Base-by-base conservation (phyloP, 2,329 filamentous ascomycete species). In the Chaetomiaceae sp. region DNA sequence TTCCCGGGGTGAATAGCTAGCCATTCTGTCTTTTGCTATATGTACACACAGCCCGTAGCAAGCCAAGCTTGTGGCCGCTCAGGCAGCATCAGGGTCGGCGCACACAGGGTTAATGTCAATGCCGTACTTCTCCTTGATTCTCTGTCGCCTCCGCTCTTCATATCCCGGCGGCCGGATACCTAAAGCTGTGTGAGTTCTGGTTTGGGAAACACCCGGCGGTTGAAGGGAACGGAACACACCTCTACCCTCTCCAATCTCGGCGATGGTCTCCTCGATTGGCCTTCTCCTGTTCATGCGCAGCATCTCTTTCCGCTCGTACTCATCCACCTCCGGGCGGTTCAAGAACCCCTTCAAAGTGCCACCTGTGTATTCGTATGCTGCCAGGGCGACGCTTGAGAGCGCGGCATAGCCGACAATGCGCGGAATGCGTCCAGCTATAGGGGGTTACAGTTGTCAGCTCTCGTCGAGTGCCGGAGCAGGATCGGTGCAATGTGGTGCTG, bases 111-210 rank as follows among this genome's bases (percentile, higher is more conserved):
- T 81, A 66, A 96, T 84, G 61, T 95, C 90, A 65, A 95, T 82
- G 54, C 90, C 90, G 66, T 96, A 96, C 71, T 85, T 89, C 72
- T 90, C 85, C 80, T 89, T 85, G 70, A 96, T 79, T 63, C 89
- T 81, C 74, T 90, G 78, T 61, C 83, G 82, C 70, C 91, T 84
- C 70, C 91, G 80, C 76, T 95, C 89, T 63, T 89, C 86, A 67
- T 94, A 96, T 47, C 89, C 89, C 14, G 87, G 85, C 36, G 81
- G 87, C 62, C 85, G 79, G 64, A 96, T 89, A 51, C 87, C 90
- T 96, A 62, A 11, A 7, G n/a, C 5, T 2, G 9, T 1, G 49
- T 55, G 20, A 58, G 53, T 50, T 46, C 16, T 34, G 10, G 18
- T n/a, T 11, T 14, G 18, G 18, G 13, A 34, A 16, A 42, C n/a